Evolutionary conservation across 306 rosid species (phyloP), one percentile per base, ranked within the genome.

Genomic region (Dicorynia guianensis): DNA sequence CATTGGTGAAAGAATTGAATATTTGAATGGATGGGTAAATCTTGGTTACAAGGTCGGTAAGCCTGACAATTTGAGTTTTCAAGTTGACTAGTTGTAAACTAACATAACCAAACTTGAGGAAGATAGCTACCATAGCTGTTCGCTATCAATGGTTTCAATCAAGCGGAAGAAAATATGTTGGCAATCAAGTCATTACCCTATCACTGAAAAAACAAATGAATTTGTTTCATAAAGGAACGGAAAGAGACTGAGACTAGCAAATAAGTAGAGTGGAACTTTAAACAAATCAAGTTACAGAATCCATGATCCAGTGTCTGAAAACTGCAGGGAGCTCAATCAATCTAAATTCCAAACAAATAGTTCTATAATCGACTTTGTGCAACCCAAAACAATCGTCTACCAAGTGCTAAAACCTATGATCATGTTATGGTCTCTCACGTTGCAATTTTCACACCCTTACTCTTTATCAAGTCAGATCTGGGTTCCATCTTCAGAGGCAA

Each of bases 401-500:
- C 39, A 14, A 38, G 34, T 20, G 85, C 78, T 67, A 52, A 40
- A 71, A 5, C 52, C 60, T 35, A 1, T 25, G 1, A 65, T 11
- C 68, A 20, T 53, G 33, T 30, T 3, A 61, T 33, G 36, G 57
- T 62, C 46, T 43, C 43, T 87, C 81, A 88, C 25, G 77, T 63
- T 63, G 80, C 62, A 71, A 87, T 76, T 80, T 82, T 81, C 80
- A 82, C 78, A 47, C 83, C 85, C 72, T 79, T 85, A 72, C 83
- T 85, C 76, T 81, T 87, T 70, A 72, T 59, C 75, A 60, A 72
- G 36, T 81, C 97, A 47, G 69, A 81, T 75, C 85, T 87, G 39
- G 85, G 76, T 81, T 90, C 99, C 99, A 96, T 96, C 78, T 85
- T 88, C 58, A 89, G 67, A 15, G 97, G 97, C 83, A 89, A 65